Evolutionary conservation across 805 yeast genomes (phyloP).

Genomic region (Sugiyamaella boreocaroliniensis): DNA sequence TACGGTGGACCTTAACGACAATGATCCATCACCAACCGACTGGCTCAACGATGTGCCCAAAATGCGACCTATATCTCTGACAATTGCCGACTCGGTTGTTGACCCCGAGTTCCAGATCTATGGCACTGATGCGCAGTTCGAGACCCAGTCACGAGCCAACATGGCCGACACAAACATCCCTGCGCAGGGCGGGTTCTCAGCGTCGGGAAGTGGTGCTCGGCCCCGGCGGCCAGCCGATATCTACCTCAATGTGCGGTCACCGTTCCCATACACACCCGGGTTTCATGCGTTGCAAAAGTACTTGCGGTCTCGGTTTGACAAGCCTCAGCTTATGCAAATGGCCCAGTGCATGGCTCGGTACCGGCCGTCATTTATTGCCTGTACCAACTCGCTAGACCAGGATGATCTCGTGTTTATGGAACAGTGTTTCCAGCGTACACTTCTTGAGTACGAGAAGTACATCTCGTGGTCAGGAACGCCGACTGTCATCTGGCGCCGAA

Average conservation of each 20-base stretch:
- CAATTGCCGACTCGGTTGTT: constrained; percentile 16
- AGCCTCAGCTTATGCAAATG: constrained; percentile 66
- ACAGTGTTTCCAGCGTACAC: constrained; percentile 88
- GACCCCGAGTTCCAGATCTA: constrained; percentile 2
- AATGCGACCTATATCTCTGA: constrained; percentile 24
- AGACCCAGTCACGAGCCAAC: background rate
- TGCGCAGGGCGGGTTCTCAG: background rate
- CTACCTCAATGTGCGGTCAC: constrained; percentile 64
- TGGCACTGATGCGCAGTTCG: background rate
- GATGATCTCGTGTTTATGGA: constrained; percentile 93
- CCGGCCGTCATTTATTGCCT: constrained; percentile 88
- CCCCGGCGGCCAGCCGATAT: constrained; percentile 30
- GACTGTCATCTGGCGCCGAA: constrained; percentile 89
- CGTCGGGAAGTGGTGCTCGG: constrained; percentile 1
- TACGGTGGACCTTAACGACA: constrained; percentile 9
- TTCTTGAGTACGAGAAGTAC: constrained; percentile 81
- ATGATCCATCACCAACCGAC: constrained; percentile 10
- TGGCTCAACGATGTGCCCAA: constrained; percentile 19
- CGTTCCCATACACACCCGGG: constrained; percentile 87
- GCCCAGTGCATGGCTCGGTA: constrained; percentile 85
- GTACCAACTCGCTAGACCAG: constrained; percentile 79
- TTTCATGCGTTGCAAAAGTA: constrained; percentile 76
- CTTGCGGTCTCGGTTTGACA: constrained; percentile 61
- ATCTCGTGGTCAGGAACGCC: constrained; percentile 87
- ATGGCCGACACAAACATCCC: background rate